Base-by-base conservation (phyloP, 2,329 filamentous ascomycete genomes). In the Alternaria tenuissima region DNA sequence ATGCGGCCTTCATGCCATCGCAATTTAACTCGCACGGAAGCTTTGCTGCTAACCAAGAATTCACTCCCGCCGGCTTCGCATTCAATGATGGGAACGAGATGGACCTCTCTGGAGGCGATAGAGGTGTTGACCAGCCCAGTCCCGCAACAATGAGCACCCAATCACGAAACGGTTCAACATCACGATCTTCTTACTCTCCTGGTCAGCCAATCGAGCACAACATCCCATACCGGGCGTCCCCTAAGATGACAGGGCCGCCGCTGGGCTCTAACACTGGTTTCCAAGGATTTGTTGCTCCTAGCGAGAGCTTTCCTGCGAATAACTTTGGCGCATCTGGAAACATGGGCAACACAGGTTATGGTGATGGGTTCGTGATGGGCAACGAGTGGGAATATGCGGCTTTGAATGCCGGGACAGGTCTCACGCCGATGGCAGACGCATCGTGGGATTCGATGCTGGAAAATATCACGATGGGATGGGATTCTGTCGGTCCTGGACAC, bases 391-490 rank as follows among this genome's bases (percentile, higher is more conserved):
- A 78, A 20, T 69, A 76, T 26, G 59, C 64, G 1, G 67, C 61
- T 0, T 59, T 73, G 57, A 63, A 66, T 14, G 60, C 64, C 4
- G 67, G 63, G 2, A 66, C 69, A 9, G 75, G 73, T 1, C 67
- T 79, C 58, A 74, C 76, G 24, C 72, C 73, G 3, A 74, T 76
- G 70, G 67, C 66, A 9, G 75, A 78, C 39, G 74, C 70, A 12
- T 66, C 64, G 4, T 79, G 75, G 75, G 75, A 77, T 46, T 66
- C 73, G 32, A 75, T 78, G 75, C 61, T 79, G 6, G 74, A 79
- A 55, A 76, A 63, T 34, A 75, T 78, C 14, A 73, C 73, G 12
- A 65, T 77, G 65, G 73, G 73, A 7, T 78, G 76, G 76, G 73
- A 76, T 46, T 55, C 57, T 2, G 12, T 65, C 7, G 67, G 68